Evolutionary conservation across 306 rosid genomes (phyloP), one percentile per base, ranked within the genome.

Genomic region (Castanea sativa): DNA sequence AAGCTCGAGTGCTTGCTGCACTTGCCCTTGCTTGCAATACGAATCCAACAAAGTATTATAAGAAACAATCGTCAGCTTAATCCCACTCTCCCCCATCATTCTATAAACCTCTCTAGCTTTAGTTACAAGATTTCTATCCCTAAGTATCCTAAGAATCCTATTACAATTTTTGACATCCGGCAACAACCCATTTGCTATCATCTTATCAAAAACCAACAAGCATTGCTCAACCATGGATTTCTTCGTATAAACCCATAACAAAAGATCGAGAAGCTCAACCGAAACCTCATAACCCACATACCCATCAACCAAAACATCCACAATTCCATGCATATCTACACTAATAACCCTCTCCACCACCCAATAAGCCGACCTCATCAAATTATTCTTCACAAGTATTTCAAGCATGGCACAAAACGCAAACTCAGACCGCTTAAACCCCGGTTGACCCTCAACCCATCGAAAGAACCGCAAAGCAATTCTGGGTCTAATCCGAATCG

Each of bases 151-250:
- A 51, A 93, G 89, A 80, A 91, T 76, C 87, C 97, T 91, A 86
- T 93, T 93, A 76, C 94, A 93, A 78, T 87, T 88, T 82, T 38
- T 85, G 77, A 90, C 91, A 76, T 88, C 93, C 0, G 98, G 98
- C 73, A 90, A 78, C 68, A 93, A 55, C 9, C 91, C 92, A 35
- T 76, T 88, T 53, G 64, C 35, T 77, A 88, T 59, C 98, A 93
- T 93, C 75, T 83, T 85, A 25, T 86, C 49, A 6, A 88, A 87
- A 69, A 87, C 75, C 41, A 51, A 77, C 74, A 90, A 81, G 52
- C 94, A 87, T 61, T 85, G 85, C 64, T 90, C 92, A 12, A 86
- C 74, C 90, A 88, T 80, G 1, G 82, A 85, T 29, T 84, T 87
- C 35, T 87, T 90, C 0, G 89, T 56, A 52, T 75, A 90, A 33